Evolutionary conservation across 2,329 filamentous ascomycete genomes (phyloP), one percentile per base, ranked within the genome.

Genomic region (Ophiostoma pallidulum): DNA sequence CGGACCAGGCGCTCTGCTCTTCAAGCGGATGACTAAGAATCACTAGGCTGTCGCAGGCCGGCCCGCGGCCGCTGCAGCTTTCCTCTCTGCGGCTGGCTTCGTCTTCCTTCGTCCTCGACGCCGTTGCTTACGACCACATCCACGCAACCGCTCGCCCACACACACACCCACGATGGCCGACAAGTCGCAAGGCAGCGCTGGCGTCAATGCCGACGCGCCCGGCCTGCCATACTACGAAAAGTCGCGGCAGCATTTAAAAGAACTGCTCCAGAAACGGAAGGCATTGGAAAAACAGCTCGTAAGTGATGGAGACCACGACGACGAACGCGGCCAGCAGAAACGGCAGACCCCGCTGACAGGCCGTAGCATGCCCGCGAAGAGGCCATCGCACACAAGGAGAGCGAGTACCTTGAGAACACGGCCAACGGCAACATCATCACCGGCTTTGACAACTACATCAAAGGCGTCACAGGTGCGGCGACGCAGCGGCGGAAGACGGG

Each of bases 391-490:
- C 80, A 84, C 54, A 84, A 87, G 59, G 92, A 98, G 65, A 80
- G 82, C 49, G 76, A 82, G 16, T 98, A 98, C 64, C 80, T 98
- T 44, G 91, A 97, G 64, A 88, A 88, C 59, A 94, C 89, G 4
- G 83, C 82, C 13, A 80, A 74, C 57, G 92, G 92, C 38, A 98
- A 98, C 69, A 97, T 98, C 62, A 91, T 98, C 63, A 89, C 86
- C 41, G 92, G 92, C 19, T 98, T 98, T 65, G 92, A 98, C 65
- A 94, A 89, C 62, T 98, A 97, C 69, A 94, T 95, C 72, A 98
- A 98, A 66, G 90, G 87, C 47, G 77, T 75, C 16, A 75, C 78
- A 8, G 77, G 79, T n/a, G 71, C 74, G 2, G 74, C 75, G 4
- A 74, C 80, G 10, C 73, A 78, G 55, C 72, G 84, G 60, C 77